Base-by-base conservation (phyloP, 75 land plant species). In the Sequoiadendron giganteum region DNA sequence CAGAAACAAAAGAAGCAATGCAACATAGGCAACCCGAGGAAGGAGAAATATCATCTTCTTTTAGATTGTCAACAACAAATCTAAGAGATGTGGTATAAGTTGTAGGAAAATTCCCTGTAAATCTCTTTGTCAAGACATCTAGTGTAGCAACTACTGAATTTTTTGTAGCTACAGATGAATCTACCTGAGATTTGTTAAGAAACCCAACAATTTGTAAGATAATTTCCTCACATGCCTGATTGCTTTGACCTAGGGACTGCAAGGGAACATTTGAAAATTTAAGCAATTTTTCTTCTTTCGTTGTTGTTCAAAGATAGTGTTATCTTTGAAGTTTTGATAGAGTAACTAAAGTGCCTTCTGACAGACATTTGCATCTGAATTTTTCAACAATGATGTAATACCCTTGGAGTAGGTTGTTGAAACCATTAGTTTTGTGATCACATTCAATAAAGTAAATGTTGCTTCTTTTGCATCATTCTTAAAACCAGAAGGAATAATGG, bases 261-360 rank as follows among this genome's bases (percentile, higher is more conserved):
- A 86, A 80, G 28, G 40, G 43, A 54, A 54, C 65, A 82, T 32
- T 73, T 32, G 88, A 34, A 11, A 88, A 80, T 34, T 32, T 36
- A 49, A 75, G 80, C 10, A 76, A 14, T 84, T 90, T 87, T 72
- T 91, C 70, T 84, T 89, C 14, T 86, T 87, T 13, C 54, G 55
- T 43, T 84, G 91, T 75, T 49, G 49, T 48, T 83, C 79, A 84
- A 77, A 81, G 7, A 42, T 48, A 47, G 47, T 85, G 39, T 86
- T 38, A 49, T 91, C 90, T 85, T 90, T 97, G 84, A 95, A 75
- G 56, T 93, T 90, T 85, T 92, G 91, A 78, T 89, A 92, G 30
- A 94, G 83, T 45, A 95, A 49, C 21, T 87, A 84, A 54, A 95
- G 93, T 86, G 93, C 98, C 97, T 96, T 94, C 85, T 91, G 90